These are phyloP conservation scores for Oryza meridionalis DNA, from an alignment of 176 grass and related monocot genomes.

Conservation along the genomic window DNA sequence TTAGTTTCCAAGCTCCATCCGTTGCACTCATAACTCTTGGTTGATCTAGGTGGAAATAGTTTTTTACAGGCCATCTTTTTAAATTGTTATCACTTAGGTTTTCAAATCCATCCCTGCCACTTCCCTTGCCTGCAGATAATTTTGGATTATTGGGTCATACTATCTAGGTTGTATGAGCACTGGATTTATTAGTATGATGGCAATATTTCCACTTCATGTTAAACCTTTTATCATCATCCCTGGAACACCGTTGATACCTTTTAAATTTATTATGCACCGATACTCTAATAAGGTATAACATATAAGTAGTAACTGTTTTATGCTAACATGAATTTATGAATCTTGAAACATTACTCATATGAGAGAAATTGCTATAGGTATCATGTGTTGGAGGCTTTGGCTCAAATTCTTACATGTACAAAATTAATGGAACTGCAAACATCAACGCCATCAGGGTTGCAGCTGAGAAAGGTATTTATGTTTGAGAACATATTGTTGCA, in stretches of 20 bases:
- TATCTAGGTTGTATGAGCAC: background rate
- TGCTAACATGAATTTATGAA: background rate
- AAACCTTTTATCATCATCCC: background rate
- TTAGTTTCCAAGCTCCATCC: background rate
- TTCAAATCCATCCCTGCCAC: background rate
- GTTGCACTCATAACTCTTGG: background rate
- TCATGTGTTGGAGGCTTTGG: constrained; percentile 98
- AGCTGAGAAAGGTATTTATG: constrained; percentile 71
- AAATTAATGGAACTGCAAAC: constrained; percentile 93
- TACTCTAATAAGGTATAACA: background rate
- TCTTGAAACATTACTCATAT: constrained; percentile 27
- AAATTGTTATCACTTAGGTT: background rate
- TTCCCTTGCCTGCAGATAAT: background rate
- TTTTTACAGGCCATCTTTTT: background rate
- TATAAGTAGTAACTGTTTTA: background rate
- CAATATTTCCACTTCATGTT: background rate
- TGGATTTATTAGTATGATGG: background rate
- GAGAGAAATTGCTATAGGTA: constrained; percentile 54
- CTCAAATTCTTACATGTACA: constrained; percentile 90
- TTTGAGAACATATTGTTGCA: background rate
- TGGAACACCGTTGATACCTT: background rate
- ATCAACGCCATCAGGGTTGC: constrained; percentile 94
- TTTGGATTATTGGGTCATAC: background rate
- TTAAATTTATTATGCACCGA: background rate
- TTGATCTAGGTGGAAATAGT: background rate